Conservation (phyloP, 345 rosid species). For the Conringia planisiliqua region DNA sequence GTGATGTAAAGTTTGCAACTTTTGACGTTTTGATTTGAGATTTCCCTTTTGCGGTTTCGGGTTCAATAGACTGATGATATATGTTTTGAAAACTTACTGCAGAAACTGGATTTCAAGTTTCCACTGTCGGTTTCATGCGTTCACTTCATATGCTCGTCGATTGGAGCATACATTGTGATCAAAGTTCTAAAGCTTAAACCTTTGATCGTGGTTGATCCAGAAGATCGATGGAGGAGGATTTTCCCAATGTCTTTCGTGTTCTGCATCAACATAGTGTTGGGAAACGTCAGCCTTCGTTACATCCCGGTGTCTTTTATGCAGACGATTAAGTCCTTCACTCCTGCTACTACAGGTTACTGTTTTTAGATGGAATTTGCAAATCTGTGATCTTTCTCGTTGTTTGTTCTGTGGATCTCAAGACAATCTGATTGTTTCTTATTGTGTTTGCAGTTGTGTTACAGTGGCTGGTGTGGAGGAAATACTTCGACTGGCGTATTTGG, state of each 20-base stretch:
- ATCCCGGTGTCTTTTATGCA: conserved; percentile 99
- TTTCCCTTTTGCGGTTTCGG: not conserved
- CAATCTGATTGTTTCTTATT: conserved; percentile 25
- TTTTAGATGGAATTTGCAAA: not conserved
- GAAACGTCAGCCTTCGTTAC: conserved; percentile 91
- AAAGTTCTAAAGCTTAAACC: conserved; percentile 92
- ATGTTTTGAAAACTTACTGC: conserved; percentile 10
- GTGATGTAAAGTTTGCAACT: not conserved
- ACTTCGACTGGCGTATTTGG: conserved; percentile 98
- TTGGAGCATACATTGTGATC: conserved; percentile 91
- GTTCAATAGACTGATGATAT: not conserved
- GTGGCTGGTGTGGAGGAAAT: conserved; percentile 96
- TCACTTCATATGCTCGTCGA: conserved; percentile 94
- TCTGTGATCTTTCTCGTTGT: not conserved
- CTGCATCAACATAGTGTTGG: conserved; percentile 93
- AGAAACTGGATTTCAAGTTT: conserved; percentile 98
- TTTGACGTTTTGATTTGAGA: not conserved
- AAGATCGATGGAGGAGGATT: conserved; percentile 96
- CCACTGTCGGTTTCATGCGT: conserved; percentile 87
- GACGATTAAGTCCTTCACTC: conserved; percentile 97
- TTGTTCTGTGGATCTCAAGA: not conserved
- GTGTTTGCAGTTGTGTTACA: conserved; percentile 76
- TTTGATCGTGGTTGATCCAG: conserved; percentile 73
- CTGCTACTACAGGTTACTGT: conserved; percentile 92
- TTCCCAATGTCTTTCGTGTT: conserved; percentile 99